Percentiles rank a stretch among this genome's conserved stretches.
Conservation (phyloP, 345 rosid genomes). For the Citrus australasica region DNA sequence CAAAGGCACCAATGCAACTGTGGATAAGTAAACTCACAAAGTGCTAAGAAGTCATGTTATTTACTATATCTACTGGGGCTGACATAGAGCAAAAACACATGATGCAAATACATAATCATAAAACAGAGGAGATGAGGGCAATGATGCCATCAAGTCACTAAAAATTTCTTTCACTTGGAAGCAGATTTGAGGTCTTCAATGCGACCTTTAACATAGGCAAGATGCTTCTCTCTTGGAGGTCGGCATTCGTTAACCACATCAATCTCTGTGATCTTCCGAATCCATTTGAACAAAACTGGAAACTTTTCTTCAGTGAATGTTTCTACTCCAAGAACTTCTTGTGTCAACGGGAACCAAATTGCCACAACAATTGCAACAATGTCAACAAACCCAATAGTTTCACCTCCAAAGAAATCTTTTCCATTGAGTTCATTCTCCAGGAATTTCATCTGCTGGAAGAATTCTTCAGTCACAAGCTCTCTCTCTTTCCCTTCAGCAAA, state of each 20-base stretch:
- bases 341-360: background rate
- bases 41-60: background rate
- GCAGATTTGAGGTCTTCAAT: background rate
- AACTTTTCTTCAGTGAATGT: conserved; percentile 5
- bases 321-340: conserved; percentile 7
- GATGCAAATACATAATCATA: background rate
- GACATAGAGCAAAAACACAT: background rate
- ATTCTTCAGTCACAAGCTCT: conserved; percentile 5
- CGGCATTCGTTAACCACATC: conserved; percentile 9
- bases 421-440: conserved; percentile 23
- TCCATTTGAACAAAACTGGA: conserved; percentile 22
- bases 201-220: background rate
- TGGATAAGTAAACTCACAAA: background rate
- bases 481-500: background rate
- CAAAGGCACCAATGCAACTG: background rate
- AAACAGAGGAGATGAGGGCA: background rate
- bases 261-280: conserved; percentile 2
- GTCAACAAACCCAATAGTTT: conserved; percentile 21
- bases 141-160: background rate
- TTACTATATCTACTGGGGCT: background rate
- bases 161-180: background rate
- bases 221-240: conserved; percentile 20
- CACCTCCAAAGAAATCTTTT: conserved; percentile 21
- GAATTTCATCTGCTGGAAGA: conserved; percentile 14
- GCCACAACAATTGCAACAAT: conserved; percentile 1